Percentiles rank a stretch among this genome's conserved stretches.
phyloP scores from a whole-genome alignment of 331 rosid species.

The Cydonia oblonga region DNA sequence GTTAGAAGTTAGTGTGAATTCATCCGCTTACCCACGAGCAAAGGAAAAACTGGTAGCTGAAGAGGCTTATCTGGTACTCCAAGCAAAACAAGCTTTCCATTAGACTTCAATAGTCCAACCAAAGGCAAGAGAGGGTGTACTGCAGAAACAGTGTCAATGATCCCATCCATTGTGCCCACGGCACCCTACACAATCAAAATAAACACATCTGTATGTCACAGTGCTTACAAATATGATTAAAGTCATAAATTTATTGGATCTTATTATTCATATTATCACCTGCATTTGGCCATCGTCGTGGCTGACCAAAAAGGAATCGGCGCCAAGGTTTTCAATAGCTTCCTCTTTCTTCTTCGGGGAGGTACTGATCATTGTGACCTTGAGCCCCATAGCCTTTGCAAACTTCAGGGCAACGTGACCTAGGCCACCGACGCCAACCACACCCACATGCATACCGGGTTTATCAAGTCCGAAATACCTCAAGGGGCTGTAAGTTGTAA shows the following conservation, averaged over 20 bases:
- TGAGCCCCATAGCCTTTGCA: not conserved
- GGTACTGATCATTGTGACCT: not conserved
- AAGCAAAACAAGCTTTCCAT: conserved; percentile 18
- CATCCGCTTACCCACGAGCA: conserved; percentile 8
- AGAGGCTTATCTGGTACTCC: conserved; percentile 12
- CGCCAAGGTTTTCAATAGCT: not conserved
- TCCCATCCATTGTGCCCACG: conserved; percentile 32
- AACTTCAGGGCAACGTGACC: not conserved
- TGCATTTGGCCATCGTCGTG: not conserved
- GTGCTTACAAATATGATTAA: not conserved
- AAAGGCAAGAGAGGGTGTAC: conserved; percentile 13
- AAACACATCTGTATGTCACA: not conserved
- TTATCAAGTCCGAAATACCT: not conserved
- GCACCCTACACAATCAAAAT: conserved; percentile 18
- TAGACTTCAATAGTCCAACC: conserved; percentile 21
- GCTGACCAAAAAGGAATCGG: not conserved
- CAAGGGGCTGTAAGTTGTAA: not conserved
- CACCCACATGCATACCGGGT: not conserved
- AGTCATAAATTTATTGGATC: not conserved
- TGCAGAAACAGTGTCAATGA: conserved; percentile 41
- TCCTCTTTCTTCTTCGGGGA: not conserved
- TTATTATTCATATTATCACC: not conserved
- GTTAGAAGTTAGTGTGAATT: not conserved
- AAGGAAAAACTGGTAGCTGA: conserved; percentile 4
- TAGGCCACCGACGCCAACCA: not conserved